Percentiles rank a stretch among this genome's conserved stretches.
phyloP scores from a whole-genome alignment of 23 red algal species.

The Gracilaria caudata region DNA sequence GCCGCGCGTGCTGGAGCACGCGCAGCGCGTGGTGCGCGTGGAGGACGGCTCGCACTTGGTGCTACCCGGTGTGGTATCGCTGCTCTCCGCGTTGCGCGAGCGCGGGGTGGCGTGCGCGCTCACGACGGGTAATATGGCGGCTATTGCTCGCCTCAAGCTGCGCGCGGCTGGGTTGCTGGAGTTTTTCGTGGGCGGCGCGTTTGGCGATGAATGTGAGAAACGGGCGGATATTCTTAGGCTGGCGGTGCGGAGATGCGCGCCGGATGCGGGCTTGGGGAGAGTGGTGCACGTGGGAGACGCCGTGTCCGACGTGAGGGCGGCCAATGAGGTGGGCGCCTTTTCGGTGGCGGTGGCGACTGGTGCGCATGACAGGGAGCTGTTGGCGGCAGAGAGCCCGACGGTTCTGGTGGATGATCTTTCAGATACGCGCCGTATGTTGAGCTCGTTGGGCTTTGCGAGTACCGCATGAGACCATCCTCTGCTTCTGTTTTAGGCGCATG shows the following conservation, averaged over 20 bases:
- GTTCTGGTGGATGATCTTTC: constrained; percentile 51
- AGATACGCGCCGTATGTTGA: constrained; percentile 31
- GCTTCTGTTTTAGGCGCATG: too few relatives aligned
- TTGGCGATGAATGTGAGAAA: constrained; percentile 43
- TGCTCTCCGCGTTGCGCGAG: constrained; percentile 2
- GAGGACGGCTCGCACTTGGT: constrained; percentile 34
- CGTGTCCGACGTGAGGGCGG: constrained; percentile 38
- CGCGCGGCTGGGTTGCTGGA: constrained; percentile 18
- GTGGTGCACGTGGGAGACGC: constrained; percentile 78
- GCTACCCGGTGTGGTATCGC: constrained; percentile 43
- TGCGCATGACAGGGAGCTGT: not conserved
- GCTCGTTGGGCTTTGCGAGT: constrained; percentile 37
- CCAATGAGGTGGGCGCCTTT: constrained; percentile 20
- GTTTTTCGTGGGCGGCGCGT: constrained; percentile 54
- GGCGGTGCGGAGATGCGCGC: constrained; percentile 35
- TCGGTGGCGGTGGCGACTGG: constrained; percentile 51
- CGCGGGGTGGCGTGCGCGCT: constrained; percentile 33
- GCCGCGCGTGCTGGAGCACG: constrained; percentile 12
- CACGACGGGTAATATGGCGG: constrained; percentile 65
- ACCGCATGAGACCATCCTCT: too few relatives aligned
- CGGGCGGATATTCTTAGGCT: constrained; percentile 43
- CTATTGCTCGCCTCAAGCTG: constrained; percentile 39
- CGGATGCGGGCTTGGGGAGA: not conserved
- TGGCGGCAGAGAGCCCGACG: constrained; percentile 8
- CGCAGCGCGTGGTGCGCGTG: constrained; percentile 17